Evolutionary conservation across 768 basidiomycete species (phyloP), one percentile per base, ranked within the genome.

Genomic region (Hysterangium stoloniferum): DNA sequence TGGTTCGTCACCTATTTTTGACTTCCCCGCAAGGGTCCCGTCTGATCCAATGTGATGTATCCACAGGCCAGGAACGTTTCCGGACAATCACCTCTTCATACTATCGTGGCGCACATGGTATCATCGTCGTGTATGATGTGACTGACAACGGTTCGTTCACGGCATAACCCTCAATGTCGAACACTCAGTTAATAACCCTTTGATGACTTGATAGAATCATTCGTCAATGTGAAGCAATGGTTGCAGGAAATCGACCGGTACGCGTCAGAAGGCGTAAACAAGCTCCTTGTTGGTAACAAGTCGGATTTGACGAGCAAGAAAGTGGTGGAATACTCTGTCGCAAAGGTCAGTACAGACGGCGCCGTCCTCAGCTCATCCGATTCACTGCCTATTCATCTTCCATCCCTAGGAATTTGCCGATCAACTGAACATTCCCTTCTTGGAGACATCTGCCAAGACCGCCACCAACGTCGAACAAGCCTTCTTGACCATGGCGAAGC

Each of bases 381-480:
- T 9, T 46, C n/a, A 38, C 34, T 48, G 20, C 46, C 54, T 47
- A 28, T 22, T 45, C 0, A n/a, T n/a, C n/a, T n/a, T n/a, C n/a
- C n/a, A n/a, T n/a, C n/a, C n/a, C n/a, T 56, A 95, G 81, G 91
- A 95, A 76, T 88, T 98, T 61, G 91, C 96, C 24, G 92, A 97
- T 64, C 93, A 97, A 65, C 75, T 98, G 58, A 77, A 75, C 54
- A 85, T 99, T 59, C 85, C 91, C 41, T 98, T 96, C 84, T 72
- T 99, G 64, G 96, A 99, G 75, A 99, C 96, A 11, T 92, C 88
- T n/a, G 96, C 96, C 31, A 98, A 98, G 86, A 92, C 88, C 61
- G 91, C 94, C 47, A 94, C 93, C 55, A 96, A 96, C 60, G 96
- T 99, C 54, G 96, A 99, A 67, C 92, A 99, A 68, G 94, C 96